Evolutionary conservation across 2,329 filamentous ascomycete genomes (phyloP).

Genomic region (Verticillium klebahnii): DNA sequence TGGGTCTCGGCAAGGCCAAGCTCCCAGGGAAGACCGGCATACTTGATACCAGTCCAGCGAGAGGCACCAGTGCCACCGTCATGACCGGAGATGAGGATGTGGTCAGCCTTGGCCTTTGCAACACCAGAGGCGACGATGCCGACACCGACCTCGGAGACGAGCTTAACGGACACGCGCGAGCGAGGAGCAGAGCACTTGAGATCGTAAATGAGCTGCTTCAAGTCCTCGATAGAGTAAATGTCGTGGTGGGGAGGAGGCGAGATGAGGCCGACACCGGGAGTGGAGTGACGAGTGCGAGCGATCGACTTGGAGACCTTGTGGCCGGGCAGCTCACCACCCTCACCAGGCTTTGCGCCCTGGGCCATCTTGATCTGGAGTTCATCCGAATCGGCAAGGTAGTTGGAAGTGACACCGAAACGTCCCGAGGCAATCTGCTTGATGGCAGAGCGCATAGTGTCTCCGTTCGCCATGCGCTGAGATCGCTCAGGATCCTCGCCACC

Average conservation of each 20-base stretch:
- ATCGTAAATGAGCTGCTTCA: constrained; percentile 97
- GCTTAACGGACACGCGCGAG: constrained; percentile 90
- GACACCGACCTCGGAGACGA: constrained; percentile 94
- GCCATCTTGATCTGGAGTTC: constrained; percentile 99
- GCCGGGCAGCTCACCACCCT: constrained; percentile 93
- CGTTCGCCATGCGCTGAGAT: constrained; percentile 79
- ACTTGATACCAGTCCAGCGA: constrained; percentile 98
- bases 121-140: constrained; percentile 97
- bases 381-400: constrained; percentile 91
- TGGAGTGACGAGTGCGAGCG: constrained; percentile 91
- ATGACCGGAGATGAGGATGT: constrained; percentile 94
- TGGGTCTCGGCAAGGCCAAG: constrained; percentile 94
- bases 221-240: constrained; percentile 96
- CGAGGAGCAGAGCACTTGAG: constrained; percentile 94
- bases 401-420: constrained; percentile 91
- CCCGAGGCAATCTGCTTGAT: constrained; percentile 98
- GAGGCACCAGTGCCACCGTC: constrained; percentile 96
- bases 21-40: constrained; percentile 95
- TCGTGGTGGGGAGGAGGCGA: constrained; percentile 96
- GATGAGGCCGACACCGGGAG: constrained; percentile 91
- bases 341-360: constrained; percentile 94
- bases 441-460: constrained; percentile 93
- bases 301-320: constrained; percentile 96
- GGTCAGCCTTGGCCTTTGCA: constrained; percentile 94
- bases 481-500: constrained; percentile 94